A percentile compares a stretch with the other conserved stretches of the same genome.
These are phyloP conservation scores for Boletus smithii DNA, from an alignment of 1,284 basidiomycete genomes.

Conservation along the genomic window DNA sequence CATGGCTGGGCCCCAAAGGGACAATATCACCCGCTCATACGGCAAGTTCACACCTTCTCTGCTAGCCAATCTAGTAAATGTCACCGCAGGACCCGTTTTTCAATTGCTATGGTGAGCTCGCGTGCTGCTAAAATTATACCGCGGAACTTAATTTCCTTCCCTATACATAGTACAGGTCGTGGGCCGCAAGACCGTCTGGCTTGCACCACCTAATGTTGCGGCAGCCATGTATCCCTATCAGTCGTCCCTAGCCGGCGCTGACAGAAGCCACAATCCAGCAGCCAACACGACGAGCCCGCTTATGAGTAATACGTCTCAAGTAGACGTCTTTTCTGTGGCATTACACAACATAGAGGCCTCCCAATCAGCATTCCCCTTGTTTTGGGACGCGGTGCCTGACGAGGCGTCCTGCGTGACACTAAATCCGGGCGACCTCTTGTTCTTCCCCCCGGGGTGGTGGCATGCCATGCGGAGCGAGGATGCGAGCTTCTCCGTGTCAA, in stretches of 20 bases:
- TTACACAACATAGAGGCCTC: constrained; percentile 20
- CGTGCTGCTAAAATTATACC: constrained; percentile 5
- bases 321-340: constrained; percentile 60
- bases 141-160: constrained; percentile 9
- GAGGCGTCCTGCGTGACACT: constrained; percentile 65
- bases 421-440: constrained; percentile 78
- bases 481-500: constrained; percentile 73
- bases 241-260: constrained; percentile 7
- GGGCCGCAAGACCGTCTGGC: constrained; percentile 89
- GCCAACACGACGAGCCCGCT: constrained; percentile 39
- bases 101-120: constrained; percentile 76
- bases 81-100: constrained; percentile 80
- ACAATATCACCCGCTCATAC: constrained; percentile 88
- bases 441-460: constrained; percentile 92
- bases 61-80: constrained; percentile 1
- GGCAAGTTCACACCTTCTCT: constrained; percentile 46
- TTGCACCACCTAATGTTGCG: constrained; percentile 65
- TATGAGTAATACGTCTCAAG: constrained; percentile 64
- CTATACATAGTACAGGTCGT: constrained; percentile 81
- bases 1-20: constrained; percentile 82
- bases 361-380: constrained; percentile 40
- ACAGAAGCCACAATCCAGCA: constrained; percentile 36
- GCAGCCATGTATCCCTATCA: constrained; percentile 29
- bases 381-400: constrained; percentile 60
- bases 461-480: constrained; percentile 84